These are phyloP conservation scores for Ramalina intermedia DNA, from an alignment of 495 filamentous ascomycete genomes.

Conservation along the genomic window DNA sequence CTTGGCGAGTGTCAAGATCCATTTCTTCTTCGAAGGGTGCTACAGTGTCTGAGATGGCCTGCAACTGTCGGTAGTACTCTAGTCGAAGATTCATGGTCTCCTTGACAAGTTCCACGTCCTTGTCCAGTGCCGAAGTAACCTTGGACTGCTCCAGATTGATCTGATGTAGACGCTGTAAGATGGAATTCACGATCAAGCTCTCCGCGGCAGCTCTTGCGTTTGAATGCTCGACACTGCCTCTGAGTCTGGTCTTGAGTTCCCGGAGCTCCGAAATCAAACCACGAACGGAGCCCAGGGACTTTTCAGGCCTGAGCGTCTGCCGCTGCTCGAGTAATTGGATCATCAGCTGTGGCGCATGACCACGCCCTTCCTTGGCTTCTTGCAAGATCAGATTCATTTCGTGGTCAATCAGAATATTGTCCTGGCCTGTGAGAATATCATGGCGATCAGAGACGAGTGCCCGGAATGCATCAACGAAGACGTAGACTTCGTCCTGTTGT, in stretches of 20 bases:
- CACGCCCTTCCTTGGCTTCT: constrained; percentile 46
- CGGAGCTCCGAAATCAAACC: constrained; percentile 55
- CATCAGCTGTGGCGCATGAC: constrained; percentile 56
- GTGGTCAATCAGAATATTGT: constrained; percentile 64
- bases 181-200: constrained; percentile 40
- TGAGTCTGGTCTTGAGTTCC: constrained; percentile 43
- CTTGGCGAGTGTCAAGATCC: constrained; percentile 29
- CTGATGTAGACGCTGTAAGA: constrained; percentile 43
- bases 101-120: constrained; percentile 63
- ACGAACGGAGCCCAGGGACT: constrained; percentile 47
- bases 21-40: constrained; percentile 50
- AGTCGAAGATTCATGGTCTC: constrained; percentile 66
- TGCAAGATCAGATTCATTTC: constrained; percentile 46
- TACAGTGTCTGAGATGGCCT: constrained; percentile 76
- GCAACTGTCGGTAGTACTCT: constrained; percentile 80
- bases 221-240: constrained; percentile 43
- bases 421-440: constrained; percentile 56
- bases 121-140: constrained; percentile 41
- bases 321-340: constrained; percentile 45
- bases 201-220: constrained; percentile 49
- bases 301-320: constrained; percentile 39
- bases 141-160: constrained; percentile 54
- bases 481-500: constrained; percentile 71
- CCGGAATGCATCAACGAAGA: constrained; percentile 64
- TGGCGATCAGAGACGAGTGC: constrained; percentile 66